Evolutionary conservation across 495 filamentous ascomycete species (phyloP).

Genomic region (Neurospora discreta): DNA sequence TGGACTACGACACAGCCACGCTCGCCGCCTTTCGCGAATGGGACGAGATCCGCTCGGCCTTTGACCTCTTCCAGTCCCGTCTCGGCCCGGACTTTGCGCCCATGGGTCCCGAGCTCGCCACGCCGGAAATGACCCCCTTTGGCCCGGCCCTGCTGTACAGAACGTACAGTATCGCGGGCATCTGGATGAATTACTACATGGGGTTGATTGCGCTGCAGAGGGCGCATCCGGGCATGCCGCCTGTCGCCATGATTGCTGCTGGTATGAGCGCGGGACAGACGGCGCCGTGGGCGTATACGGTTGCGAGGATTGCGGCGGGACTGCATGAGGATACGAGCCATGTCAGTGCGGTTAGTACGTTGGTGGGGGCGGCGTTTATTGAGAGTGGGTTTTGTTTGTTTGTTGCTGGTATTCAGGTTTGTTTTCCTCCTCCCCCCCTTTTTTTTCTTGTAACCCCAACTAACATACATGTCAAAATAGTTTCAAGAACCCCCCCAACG

Average conservation of each 20-base stretch:
- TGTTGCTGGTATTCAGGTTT: slow-evolving; percentile 63
- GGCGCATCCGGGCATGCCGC: slow-evolving; percentile 80
- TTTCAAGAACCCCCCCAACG: slow-evolving; percentile 63
- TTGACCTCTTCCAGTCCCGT: slow-evolving; percentile 49
- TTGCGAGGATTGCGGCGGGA: slow-evolving; percentile 74
- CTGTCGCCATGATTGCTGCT: slow-evolving; percentile 77
- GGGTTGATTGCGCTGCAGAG: slow-evolving; percentile 67
- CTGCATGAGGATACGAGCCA: slow-evolving; percentile 54
- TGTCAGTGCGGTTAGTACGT: slow-evolving; percentile 55
- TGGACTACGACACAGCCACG: slow-evolving; percentile 50
- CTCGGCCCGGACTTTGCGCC: slow-evolving; percentile 71
- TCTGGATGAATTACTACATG: slow-evolving; percentile 79
- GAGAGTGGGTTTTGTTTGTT: slow-evolving; percentile 74
- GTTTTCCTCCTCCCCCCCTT: too few species aligned
- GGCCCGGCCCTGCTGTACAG: slow-evolving; percentile 74
- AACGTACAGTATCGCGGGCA: slow-evolving; percentile 70
- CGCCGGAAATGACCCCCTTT: slow-evolving; percentile 49
- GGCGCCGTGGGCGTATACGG: slow-evolving; percentile 52
- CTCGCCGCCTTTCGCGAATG: slow-evolving; percentile 67
- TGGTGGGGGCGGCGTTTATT: slow-evolving; percentile 68
- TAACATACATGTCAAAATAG: background rate
- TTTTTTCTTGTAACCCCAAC: background rate
- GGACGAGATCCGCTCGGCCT: slow-evolving; percentile 60
- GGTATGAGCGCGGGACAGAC: slow-evolving; percentile 62
- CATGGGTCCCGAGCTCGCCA: slow-evolving; percentile 65